These are phyloP conservation scores for Boletus sp. DNA, from an alignment of 1,284 basidiomycete genomes.

Conservation along the genomic window DNA sequence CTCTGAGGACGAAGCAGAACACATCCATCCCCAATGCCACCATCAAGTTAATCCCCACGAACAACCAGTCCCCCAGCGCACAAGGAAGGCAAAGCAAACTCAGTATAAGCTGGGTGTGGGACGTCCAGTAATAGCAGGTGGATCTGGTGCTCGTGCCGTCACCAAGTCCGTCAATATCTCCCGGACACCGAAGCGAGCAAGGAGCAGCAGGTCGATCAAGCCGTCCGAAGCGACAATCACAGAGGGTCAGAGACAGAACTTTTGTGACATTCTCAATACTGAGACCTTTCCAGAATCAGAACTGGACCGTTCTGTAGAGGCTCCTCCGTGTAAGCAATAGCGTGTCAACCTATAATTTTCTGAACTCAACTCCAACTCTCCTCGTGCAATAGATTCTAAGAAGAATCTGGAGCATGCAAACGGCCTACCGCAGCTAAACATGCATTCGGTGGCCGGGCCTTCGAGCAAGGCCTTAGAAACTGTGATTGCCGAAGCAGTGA, in stretches of 20 bases:
- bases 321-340: conserved; percentile 16
- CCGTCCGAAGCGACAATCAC: conserved; percentile 55
- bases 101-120: conserved; percentile 72
- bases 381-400: conserved; percentile 6
- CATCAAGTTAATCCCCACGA: conserved; percentile 25
- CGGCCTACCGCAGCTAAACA: conserved; percentile 9
- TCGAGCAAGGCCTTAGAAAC: conserved; percentile 23
- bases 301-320: conserved; percentile 21
- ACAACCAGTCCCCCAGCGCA: conserved; percentile 39
- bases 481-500: conserved; percentile 44
- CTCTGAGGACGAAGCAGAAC: conserved; percentile 49
- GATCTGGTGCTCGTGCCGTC: conserved; percentile 58
- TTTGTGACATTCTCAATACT: conserved; percentile 6
- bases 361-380: neutral
- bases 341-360: neutral
- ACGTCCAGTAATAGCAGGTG: conserved; percentile 60
- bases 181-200: conserved; percentile 46
- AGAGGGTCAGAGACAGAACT: conserved; percentile 44
- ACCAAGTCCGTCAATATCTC: conserved; percentile 56
- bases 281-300: conserved; percentile 35
- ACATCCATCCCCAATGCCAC: conserved; percentile 17
- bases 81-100: conserved; percentile 67
- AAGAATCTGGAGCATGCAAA: conserved; percentile 1
- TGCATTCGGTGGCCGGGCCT: conserved; percentile 11
- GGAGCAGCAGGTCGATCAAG: conserved; percentile 48